Base-by-base conservation (phyloP, 2,329 filamentous ascomycete genomes). In the Cyanodermella asteris region DNA sequence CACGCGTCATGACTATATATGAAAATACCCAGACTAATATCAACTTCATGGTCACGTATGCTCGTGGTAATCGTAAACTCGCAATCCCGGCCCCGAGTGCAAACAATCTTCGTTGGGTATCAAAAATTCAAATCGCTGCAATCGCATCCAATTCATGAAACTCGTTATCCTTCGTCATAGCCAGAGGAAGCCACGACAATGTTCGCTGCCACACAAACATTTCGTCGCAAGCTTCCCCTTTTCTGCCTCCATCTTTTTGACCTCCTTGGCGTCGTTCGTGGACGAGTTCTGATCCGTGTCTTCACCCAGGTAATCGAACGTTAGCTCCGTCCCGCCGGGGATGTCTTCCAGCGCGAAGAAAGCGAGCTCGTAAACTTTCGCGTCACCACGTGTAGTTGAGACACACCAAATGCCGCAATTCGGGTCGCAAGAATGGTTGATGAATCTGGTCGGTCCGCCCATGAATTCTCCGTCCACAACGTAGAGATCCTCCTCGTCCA, bases 391-490 rank as follows among this genome's bases (percentile, higher is more conserved):
- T 16, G 45, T 46, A 3, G 45, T 45, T 0, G 49, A 49, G 1
- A 55, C 53, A 0, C 51, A 40, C 13, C 55, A 44, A 20, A 53
- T 49, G 7, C 46, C 45, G 32, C 50, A 53, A 25, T 58, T 59
- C 0, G 44, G 18, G 3, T 42, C 32, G 31, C 47, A 50, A 2
- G 42, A 47, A 25, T 49, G 47, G 25, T 44, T 49, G 17, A 46
- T 34, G 20, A 38, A 50, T 10, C 47, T 38, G 5, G 43, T 45
- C 34, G 75, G 73, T 0, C 75, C 75, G 1, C 76, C 75, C 54
- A 72, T 67, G 43, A 73, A 74, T 42, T 82, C 71, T 7, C 78
- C 78, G 26, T 64, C 59, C 0, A 63, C 50, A 1, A 59, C 51
- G 29, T 55, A 61, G 6, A 49, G 2, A 7, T 24, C 17, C 6